phyloP scores from a whole-genome alignment of 2,329 filamentous ascomycete species.

The Atkinsonella hypoxylon region DNA sequence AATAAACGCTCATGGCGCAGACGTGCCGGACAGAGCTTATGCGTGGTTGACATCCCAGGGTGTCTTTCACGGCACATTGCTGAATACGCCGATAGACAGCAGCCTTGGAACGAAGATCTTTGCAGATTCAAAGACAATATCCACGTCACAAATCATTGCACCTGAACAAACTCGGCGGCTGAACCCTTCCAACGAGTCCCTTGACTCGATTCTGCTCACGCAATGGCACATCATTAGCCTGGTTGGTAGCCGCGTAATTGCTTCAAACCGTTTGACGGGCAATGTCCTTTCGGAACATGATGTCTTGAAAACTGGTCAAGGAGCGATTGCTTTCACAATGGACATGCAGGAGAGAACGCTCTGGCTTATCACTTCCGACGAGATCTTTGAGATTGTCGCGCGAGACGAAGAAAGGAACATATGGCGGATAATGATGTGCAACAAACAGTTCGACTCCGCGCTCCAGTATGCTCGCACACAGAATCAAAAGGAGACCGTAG shows the following conservation, averaged over 20 bases:
- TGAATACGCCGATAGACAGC: conserved; percentile 45
- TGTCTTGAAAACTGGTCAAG: conserved; percentile 69
- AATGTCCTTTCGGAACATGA: conserved; percentile 78
- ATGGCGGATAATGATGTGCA: conserved; percentile 85
- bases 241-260: conserved; percentile 71
- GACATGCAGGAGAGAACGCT: conserved; percentile 94
- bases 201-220: conserved; percentile 72
- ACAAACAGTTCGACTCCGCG: conserved; percentile 79
- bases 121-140: conserved; percentile 64
- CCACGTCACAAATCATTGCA: conserved; percentile 60
- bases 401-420: conserved; percentile 84
- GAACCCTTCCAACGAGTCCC: conserved; percentile 55
- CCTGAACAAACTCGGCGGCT: conserved; percentile 53
- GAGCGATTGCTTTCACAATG: conserved; percentile 69
- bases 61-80: conserved; percentile 73
- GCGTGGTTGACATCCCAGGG: conserved; percentile 87
- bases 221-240: conserved; percentile 88
- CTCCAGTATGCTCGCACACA: conserved; percentile 71
- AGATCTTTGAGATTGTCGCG: conserved; percentile 89
- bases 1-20: conserved; percentile 40
- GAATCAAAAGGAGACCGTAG: conserved; percentile 78
- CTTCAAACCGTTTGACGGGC: conserved; percentile 77
- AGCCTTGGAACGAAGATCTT: conserved; percentile 65
- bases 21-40: conserved; percentile 60
- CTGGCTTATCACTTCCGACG: conserved; percentile 84